phyloP scores from a whole-genome alignment of 352 stramenopile genomes.

The Thalassiosira livingstoniorum region DNA sequence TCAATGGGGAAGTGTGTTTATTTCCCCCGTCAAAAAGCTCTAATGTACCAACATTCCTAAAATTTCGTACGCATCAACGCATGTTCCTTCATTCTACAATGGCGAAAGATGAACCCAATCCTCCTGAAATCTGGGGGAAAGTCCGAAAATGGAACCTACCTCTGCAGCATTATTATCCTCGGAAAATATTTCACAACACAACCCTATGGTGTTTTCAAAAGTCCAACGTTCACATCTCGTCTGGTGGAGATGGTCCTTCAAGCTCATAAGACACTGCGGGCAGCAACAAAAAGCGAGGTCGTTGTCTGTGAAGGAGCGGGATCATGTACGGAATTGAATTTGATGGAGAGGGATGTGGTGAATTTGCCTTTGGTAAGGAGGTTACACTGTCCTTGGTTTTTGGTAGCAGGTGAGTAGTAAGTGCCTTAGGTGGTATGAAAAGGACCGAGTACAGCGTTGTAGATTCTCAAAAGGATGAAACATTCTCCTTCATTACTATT shows the following conservation, averaged over 20 bases:
- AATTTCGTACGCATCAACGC: too few relatives aligned
- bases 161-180: conserved; percentile 44
- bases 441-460: too few relatives aligned
- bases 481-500: too few relatives aligned
- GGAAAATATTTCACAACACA: conserved; percentile 48
- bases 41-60: too few relatives aligned
- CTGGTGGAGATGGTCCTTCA: conserved; percentile 39
- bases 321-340: conserved; percentile 59
- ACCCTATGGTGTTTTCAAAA: conserved; percentile 36
- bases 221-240: conserved; percentile 15
- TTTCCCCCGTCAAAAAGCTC: too few relatives aligned
- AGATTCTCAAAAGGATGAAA: too few relatives aligned
- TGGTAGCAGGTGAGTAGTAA: conserved; percentile 45
- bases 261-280: conserved; percentile 23
- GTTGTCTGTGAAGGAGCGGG: conserved; percentile 58
- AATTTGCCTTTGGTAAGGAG: conserved; percentile 53
- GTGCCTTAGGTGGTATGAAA: too few relatives aligned
- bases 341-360: conserved; percentile 57
- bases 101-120: conserved; percentile 53
- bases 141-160: conserved; percentile 27
- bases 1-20: too few relatives aligned
- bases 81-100: too few relatives aligned
- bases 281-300: conserved; percentile 42
- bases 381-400: conserved; percentile 52
- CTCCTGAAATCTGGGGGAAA: conserved; percentile 44